Evolutionary conservation across 192 early-diverging fungal genomes (phyloP), one percentile per base, ranked within the genome.

Genomic region (Mortierella hygrophila): DNA sequence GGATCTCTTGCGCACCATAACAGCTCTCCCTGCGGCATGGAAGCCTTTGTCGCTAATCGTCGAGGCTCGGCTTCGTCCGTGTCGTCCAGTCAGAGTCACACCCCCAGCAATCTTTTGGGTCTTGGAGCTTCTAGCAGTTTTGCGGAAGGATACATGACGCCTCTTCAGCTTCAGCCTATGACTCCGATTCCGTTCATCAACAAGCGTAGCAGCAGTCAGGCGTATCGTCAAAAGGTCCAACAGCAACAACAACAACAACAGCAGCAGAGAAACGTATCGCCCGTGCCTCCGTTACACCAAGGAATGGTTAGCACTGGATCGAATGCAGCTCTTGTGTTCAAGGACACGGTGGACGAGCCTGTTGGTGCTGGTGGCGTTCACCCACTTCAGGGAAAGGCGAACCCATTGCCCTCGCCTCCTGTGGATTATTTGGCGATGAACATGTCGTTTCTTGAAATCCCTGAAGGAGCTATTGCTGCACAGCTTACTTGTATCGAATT

Each of bases 401-500:
- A 49, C 47, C 80, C 73, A 37, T 23, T 70, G 10, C 71, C 71
- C 18, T 44, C 42, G 15, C 74, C 75, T 10, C 72, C 41, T 3
- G 26, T 69, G 8, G 76, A 77, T 55, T 78, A 78, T 52, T 46
- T 75, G 35, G 57, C 79, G 38, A 79, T 76, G 71, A 74, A 83
- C 54, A 78, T 89, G 23, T 78, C 90, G 21, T 93, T 94, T 44
- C 85, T 94, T 46, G 91, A 93, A 2, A 76, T 93, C 44, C 90
- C 93, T 47, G 91, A 92, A 71, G 77, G 86, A 4, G 88, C 82
- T 0, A 90, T 96, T 70, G 95, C 93, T 1, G 88, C 92, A 52
- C 95, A 96, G 65, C 80, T 96, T 35, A 94, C 92, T 13, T 90
- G 85, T 46, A 85, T 95, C 13, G 95, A 96, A 72, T 90, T 81